Evolutionary conservation across 2,329 filamentous ascomycete species (phyloP), one percentile per base, ranked within the genome.

Genomic region (Blastomyces gilchristii): DNA sequence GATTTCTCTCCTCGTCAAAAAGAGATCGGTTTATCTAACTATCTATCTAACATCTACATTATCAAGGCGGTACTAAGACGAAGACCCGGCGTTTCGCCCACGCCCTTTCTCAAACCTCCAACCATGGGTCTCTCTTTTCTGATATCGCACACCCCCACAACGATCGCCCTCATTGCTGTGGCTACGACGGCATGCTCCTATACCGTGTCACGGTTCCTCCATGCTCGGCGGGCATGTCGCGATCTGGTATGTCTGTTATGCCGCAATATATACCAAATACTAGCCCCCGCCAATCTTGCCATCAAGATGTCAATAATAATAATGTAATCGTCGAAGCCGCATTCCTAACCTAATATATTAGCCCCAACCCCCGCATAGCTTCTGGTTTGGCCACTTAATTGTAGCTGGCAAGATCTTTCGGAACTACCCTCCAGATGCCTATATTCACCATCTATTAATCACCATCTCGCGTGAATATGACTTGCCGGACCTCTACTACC

Each of bases 401-500:
- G 47, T 58, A 14, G n/a, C 25, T 12, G 37, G 39, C 28, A 52
- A 31, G 41, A 18, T 57, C 8, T 2, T 11, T 16, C 45, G 37
- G 41, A 3, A 22, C 12, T 62, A 41, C 22, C 60, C 39, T 37
- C 11, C 37, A 18, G 14, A 62, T 43, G 14, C 28, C 7, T 43
- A 47, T 49, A 22, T 62, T 50, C 60, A 62, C 41, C 52, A 62
- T 58, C n/a, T 34, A 6, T 3, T 49, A 14, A 62, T 47, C 34
- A 12, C 53, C 14, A 37, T 62, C 22, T 45, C 60, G 28, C 60
- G 52, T n/a, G 39, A 62, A 45, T 62, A 62, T 41, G 28, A 62
- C 25, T 25, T 62, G 6, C 52, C 60, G 43, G 62, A 63, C 14
- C 2, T 63, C 9, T 63, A 47, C 56, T 75, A 78, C 63, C 64